Percentiles rank a stretch among this genome's conserved stretches.
Evolutionary conservation across 805 yeast genomes (phyloP).

Genomic region (Yamadazyma philogaea): DNA sequence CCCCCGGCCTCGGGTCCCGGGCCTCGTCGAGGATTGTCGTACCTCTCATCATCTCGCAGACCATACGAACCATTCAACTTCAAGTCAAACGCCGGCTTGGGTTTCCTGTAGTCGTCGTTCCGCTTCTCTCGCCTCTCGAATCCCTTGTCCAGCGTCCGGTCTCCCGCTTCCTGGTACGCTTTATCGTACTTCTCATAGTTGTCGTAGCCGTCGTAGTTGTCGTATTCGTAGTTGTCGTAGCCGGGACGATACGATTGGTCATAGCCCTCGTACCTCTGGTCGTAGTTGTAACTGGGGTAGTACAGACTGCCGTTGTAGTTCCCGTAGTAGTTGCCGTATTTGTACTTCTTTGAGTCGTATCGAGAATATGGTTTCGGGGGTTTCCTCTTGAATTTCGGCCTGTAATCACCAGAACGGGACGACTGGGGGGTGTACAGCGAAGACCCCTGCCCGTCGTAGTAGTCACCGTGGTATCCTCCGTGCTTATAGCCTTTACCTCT

Average conservation of each 20-base stretch:
- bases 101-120: slow-evolving; percentile 10
- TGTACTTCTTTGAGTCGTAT: slow-evolving; percentile 12
- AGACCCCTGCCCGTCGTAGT: slow-evolving; percentile 7
- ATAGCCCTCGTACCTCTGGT: neutral
- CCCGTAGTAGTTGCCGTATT: neutral
- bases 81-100: slow-evolving; percentile 16
- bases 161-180: neutral
- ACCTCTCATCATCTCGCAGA: neutral
- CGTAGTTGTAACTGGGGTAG: slow-evolving; percentile 3
- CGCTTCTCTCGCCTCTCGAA: slow-evolving; percentile 4
- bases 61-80: slow-evolving; percentile 5
- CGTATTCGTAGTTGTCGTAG: neutral
- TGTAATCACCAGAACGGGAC: slow-evolving; percentile 1
- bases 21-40: neutral
- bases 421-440: slow-evolving; percentile 2
- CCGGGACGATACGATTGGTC: neutral
- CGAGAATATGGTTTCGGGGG: slow-evolving; percentile 8
- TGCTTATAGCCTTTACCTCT: slow-evolving; percentile 7
- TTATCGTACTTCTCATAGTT: neutral
- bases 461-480: slow-evolving; percentile 8
- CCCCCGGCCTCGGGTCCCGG: neutral
- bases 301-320: slow-evolving; percentile 1
- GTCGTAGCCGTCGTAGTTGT: neutral
- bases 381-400: slow-evolving; percentile 12
- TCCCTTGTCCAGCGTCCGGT: slow-evolving; percentile 3